These are phyloP conservation scores for Boechera stricta DNA, from an alignment of 345 rosid species.

Conservation along the genomic window DNA sequence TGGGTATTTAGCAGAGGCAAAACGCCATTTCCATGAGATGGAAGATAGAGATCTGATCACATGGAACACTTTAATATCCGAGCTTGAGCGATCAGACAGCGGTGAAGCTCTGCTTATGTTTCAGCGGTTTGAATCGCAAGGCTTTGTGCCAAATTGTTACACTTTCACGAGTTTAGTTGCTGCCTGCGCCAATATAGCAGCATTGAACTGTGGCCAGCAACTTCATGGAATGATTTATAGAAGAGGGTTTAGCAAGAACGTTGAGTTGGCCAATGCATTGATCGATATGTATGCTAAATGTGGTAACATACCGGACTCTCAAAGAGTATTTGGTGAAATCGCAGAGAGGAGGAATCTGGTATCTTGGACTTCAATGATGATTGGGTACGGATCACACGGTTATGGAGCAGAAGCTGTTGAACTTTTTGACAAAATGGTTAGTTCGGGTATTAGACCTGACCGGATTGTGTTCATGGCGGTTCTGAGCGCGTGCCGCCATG, in stretches of 20 bases:
- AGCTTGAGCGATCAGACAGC: constrained; percentile 67
- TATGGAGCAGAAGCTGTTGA: constrained; percentile 68
- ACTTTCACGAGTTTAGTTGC: constrained; percentile 78
- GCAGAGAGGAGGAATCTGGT: constrained; percentile 57
- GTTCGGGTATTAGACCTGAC: constrained; percentile 74
- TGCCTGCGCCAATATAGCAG: constrained; percentile 77
- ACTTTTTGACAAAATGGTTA: constrained; percentile 82
- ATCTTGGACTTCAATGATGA: constrained; percentile 97
- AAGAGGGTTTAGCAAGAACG: constrained; percentile 62
- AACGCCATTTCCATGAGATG: constrained; percentile 71
- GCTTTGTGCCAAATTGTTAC: constrained; percentile 74
- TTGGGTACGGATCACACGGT: constrained; percentile 88
- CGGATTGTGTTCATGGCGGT: constrained; percentile 86
- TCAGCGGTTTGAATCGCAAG: constrained; percentile 64
- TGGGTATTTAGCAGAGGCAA: constrained; percentile 64
- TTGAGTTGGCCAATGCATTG: constrained; percentile 71
- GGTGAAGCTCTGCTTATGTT: constrained; percentile 62
- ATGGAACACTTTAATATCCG: constrained; percentile 87
- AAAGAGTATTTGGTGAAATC: constrained; percentile 60
- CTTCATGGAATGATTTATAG: constrained; percentile 72
- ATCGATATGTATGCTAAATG: constrained; percentile 95
- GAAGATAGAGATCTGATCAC: constrained; percentile 70
- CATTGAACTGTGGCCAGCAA: constrained; percentile 74
- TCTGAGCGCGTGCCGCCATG: constrained; percentile 84
- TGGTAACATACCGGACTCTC: constrained; percentile 65